Evolutionary conservation across 2,329 filamentous ascomycete species (phyloP).

Genomic region (Diplodia sapinea): DNA sequence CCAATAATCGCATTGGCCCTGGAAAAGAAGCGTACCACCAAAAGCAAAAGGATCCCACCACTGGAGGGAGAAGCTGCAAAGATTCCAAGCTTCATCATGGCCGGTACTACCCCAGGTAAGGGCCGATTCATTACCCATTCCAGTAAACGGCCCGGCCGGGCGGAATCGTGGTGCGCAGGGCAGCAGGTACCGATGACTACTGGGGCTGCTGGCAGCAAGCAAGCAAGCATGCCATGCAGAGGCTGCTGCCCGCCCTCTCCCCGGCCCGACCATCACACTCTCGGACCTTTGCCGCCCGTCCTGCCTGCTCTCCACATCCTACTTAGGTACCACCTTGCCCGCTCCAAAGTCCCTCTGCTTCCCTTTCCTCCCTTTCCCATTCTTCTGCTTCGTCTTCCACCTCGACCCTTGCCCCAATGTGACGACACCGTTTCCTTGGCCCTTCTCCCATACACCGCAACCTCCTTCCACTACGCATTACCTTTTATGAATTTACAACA

Average conservation of each 20-base stretch:
- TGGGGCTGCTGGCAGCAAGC: conserved; percentile 7
- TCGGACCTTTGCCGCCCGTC: background rate
- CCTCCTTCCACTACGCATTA: background rate
- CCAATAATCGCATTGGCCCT: background rate
- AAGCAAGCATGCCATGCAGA: background rate
- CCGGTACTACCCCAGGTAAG: conserved; percentile 16
- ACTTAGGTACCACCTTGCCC: background rate
- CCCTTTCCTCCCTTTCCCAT: conserved; percentile 1
- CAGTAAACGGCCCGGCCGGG: conserved; percentile 25
- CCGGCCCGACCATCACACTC: background rate
- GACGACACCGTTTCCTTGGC: background rate
- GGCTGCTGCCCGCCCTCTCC: background rate
- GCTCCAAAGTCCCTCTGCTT: background rate
- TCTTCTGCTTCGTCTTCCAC: background rate
- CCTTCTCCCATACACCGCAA: background rate
- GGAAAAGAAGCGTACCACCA: background rate
- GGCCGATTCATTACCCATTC: conserved; percentile 26
- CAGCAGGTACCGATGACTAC: background rate
- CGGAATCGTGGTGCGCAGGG: conserved; percentile 8
- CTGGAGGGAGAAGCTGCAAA: background rate
- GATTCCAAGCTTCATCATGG: conserved; percentile 5
- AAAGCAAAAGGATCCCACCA: background rate
- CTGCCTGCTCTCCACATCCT: background rate
- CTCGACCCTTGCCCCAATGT: background rate
- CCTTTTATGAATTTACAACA: background rate